A percentile compares a stretch with the other conserved stretches of the same genome.
These are phyloP conservation scores for Ilex asprella DNA, from an alignment of 257 asterid genomes.

Conservation along the genomic window DNA sequence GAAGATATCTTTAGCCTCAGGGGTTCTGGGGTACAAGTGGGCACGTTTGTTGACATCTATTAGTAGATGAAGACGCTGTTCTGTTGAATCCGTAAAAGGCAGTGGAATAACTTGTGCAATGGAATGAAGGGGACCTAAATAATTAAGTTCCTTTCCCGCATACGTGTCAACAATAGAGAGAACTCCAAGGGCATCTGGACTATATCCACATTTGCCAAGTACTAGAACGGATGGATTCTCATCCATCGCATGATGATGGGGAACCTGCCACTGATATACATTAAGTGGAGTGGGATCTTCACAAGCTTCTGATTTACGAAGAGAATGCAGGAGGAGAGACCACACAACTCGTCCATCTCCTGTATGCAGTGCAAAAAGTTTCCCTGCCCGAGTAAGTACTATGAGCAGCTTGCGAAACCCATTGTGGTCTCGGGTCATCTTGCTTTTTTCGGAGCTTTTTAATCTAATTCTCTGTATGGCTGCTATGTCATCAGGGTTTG, in stretches of 20 bases:
- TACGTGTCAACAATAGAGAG: slow-evolving; percentile 73
- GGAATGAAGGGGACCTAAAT: slow-evolving; percentile 61
- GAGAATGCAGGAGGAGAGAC: slow-evolving; percentile 30
- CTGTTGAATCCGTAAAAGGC: slow-evolving; percentile 76
- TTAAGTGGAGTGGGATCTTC: slow-evolving; percentile 65
- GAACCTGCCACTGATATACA: slow-evolving; percentile 91
- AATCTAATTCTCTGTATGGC: slow-evolving; percentile 74
- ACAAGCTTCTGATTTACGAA: slow-evolving; percentile 66
- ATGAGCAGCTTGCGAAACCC: slow-evolving; percentile 58
- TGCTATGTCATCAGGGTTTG: slow-evolving; percentile 84
- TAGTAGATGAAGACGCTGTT: slow-evolving; percentile 78
- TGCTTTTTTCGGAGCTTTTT: slow-evolving; percentile 79
- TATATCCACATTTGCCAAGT: slow-evolving; percentile 74
- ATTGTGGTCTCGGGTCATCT: slow-evolving; percentile 92
- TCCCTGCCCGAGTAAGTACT: slow-evolving; percentile 85
- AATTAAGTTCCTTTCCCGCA: slow-evolving; percentile 72
- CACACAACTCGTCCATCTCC: slow-evolving; percentile 88
- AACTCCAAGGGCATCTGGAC: slow-evolving; percentile 66
- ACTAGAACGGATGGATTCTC: slow-evolving; percentile 90
- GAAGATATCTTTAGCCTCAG: slow-evolving; percentile 75
- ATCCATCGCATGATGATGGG: slow-evolving; percentile 97
- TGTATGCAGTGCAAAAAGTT: slow-evolving; percentile 82
- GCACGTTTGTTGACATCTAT: slow-evolving; percentile 59
- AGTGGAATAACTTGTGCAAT: slow-evolving; percentile 67
- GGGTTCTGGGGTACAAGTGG: slow-evolving; percentile 76